Evolutionary conservation across 441 rosid genomes (phyloP).

Genomic region (Mallotus japonicus): DNA sequence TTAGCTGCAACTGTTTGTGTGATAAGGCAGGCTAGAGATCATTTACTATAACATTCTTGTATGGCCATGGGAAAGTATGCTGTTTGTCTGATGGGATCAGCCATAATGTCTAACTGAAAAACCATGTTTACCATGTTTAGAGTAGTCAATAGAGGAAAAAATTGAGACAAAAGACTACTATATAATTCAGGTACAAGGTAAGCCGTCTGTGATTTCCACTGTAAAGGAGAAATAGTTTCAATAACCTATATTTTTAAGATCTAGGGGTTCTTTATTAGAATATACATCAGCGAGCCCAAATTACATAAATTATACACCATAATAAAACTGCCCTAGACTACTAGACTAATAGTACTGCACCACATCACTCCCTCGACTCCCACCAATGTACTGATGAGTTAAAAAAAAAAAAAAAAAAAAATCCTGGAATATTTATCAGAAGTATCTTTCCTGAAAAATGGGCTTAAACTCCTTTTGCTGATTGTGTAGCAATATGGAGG

Average conservation of each 20-base stretch:
- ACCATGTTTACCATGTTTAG: too few species aligned
- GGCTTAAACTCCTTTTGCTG: background rate
- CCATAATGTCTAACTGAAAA: too few species aligned
- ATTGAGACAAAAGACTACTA: too few species aligned
- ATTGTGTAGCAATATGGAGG: background rate
- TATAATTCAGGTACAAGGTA: too few species aligned
- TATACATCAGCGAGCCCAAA: background rate
- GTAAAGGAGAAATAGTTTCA: background rate
- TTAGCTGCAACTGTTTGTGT: background rate
- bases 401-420: too few species aligned
- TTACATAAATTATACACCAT: background rate
- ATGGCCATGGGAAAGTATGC: background rate
- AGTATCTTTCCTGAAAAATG: background rate
- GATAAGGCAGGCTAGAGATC: background rate
- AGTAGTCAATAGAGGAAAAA: too few species aligned
- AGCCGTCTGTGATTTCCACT: too few species aligned
- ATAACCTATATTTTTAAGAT: background rate
- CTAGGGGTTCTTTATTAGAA: background rate
- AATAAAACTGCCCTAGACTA: background rate
- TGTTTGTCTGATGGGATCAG: too few species aligned
- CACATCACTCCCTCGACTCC: background rate
- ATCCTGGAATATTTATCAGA: background rate
- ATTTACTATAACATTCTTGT: background rate
- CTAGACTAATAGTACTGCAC: background rate
- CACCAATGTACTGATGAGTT: background rate